A percentile compares a stretch with the other conserved stretches of the same genome.
Conservation (phyloP, 2,329 filamentous ascomycete species). For the Colletotrichum abscissum region DNA sequence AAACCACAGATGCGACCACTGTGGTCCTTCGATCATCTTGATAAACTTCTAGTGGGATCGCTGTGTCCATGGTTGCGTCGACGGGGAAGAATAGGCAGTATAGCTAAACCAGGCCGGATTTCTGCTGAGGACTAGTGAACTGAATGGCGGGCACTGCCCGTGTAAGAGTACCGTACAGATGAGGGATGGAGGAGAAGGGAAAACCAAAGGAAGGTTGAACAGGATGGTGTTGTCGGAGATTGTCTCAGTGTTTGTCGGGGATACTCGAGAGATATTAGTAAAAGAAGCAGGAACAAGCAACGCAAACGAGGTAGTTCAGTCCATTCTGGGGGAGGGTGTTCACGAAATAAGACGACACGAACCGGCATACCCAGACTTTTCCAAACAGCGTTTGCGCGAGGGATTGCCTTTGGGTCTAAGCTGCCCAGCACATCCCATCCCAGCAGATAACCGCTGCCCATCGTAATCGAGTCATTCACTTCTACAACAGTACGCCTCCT, state of each 20-base stretch:
- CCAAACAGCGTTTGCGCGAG: not conserved
- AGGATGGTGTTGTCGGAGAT: not conserved
- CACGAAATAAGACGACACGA: conserved; percentile 6
- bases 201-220: not conserved
- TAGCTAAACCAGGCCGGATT: not conserved
- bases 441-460: not conserved
- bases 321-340: not conserved
- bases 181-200: not conserved
- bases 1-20: conserved; percentile 33
- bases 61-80: not conserved
- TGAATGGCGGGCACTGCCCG: not conserved
- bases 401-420: not conserved
- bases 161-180: too few relatives aligned
- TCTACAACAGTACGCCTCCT: not conserved
- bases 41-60: not conserved
- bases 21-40: conserved; percentile 30
- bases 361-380: not conserved
- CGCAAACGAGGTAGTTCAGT: not conserved
- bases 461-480: conserved; percentile 14
- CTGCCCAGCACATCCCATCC: not conserved
- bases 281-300: not conserved
- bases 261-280: not conserved
- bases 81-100: not conserved
- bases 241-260: not conserved
- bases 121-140: not conserved